phyloP scores from a whole-genome alignment of 495 filamentous ascomycete genomes.

The Xylaria scruposa region DNA sequence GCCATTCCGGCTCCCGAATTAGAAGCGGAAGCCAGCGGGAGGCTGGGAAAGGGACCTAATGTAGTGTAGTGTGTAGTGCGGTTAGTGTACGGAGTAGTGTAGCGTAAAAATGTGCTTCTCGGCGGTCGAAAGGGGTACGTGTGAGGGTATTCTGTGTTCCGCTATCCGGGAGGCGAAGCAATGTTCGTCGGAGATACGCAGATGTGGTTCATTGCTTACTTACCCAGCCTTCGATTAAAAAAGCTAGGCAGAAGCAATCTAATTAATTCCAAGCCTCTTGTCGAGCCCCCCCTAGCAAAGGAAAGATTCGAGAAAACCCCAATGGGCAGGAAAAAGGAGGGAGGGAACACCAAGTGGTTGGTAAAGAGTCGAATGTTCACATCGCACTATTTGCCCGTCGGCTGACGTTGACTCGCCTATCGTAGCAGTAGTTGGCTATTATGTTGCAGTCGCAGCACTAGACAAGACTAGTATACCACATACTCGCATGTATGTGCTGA shows the following conservation, averaged over 20 bases:
- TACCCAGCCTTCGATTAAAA: not conserved
- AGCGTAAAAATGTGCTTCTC: not conserved
- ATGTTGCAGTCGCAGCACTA: not conserved
- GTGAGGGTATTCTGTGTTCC: not conserved
- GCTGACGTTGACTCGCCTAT: conserved; percentile 18
- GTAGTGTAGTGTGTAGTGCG: not conserved
- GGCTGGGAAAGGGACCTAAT: conserved; percentile 16
- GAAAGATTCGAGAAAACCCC: not conserved
- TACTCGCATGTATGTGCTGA: not conserved
- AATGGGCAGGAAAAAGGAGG: not conserved
- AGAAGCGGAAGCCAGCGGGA: conserved; percentile 26
- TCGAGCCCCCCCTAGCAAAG: not conserved
- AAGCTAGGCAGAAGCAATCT: conserved; percentile 9
- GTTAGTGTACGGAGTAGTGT: not conserved
- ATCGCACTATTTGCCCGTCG: conserved; percentile 11
- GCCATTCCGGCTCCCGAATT: conserved; percentile 24
- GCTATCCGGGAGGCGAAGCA: conserved; percentile 23
- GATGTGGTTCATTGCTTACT: conserved; percentile 9
- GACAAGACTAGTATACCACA: not conserved
- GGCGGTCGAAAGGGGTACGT: not conserved
- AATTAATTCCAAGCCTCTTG: conserved; percentile 8
- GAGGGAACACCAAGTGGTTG: not conserved
- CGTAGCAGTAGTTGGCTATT: conserved; percentile 9
- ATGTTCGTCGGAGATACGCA: not conserved
- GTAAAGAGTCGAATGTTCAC: conserved; percentile 8